A percentile compares a stretch with the other conserved stretches of the same genome.
Conservation (phyloP, 495 filamentous ascomycete species). For the Cercophora sp. region DNA sequence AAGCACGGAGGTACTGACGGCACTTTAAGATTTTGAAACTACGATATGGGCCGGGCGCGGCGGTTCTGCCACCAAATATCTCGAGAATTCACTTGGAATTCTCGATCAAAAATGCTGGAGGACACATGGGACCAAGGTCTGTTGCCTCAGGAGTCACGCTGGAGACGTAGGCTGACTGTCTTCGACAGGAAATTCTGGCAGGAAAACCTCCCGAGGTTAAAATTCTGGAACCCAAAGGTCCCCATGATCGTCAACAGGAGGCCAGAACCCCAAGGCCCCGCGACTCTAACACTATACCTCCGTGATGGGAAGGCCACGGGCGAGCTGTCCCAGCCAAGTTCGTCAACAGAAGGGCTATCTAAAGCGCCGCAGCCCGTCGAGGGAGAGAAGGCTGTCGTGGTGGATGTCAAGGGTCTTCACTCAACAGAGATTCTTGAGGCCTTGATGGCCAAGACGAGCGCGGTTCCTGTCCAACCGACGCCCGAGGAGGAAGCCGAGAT, state of each 20-base stretch:
- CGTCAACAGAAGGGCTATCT: conserved; percentile 31
- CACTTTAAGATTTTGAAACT: conserved; percentile 60
- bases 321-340: conserved; percentile 28
- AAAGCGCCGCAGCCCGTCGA: conserved; percentile 40
- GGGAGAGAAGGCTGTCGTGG: conserved; percentile 43
- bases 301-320: conserved; percentile 30
- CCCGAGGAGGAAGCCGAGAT: conserved; percentile 58
- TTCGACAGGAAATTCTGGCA: conserved; percentile 77
- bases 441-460: conserved; percentile 66
- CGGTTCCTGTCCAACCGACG: conserved; percentile 54
- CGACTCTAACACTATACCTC: conserved; percentile 75
- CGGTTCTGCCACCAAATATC: conserved; percentile 72
- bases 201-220: conserved; percentile 73
- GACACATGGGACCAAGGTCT: conserved; percentile 78
- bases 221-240: conserved; percentile 88
- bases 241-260: conserved; percentile 76
- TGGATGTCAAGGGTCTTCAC: conserved; percentile 61
- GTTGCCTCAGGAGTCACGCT: conserved; percentile 12
- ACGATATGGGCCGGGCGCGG: conserved; percentile 76
- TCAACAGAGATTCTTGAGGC: conserved; percentile 63
- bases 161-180: background rate
- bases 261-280: conserved; percentile 50
- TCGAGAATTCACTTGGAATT: conserved; percentile 83
- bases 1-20: conserved; percentile 17
- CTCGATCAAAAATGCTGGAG: conserved; percentile 57